Conservation (phyloP, 73 alveolate genomes). For the Paramecium sexaurelia region DNA sequence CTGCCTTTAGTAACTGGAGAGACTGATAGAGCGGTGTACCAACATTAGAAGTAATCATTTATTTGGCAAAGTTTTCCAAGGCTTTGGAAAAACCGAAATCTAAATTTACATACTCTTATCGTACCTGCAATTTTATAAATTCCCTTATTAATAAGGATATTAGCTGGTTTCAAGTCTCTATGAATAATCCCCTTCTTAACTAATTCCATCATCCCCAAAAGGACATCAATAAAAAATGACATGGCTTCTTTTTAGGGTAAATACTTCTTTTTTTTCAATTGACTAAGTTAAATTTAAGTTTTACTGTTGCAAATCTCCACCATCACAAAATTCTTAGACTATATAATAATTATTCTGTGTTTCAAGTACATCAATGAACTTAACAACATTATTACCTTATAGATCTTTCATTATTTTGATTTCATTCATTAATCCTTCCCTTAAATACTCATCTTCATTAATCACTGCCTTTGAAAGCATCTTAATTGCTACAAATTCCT, state of each 20-base stretch:
- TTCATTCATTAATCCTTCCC: constrained; percentile 63
- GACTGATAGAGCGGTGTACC: constrained; percentile 67
- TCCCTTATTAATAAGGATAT: constrained; percentile 52
- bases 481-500: constrained; percentile 66
- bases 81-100: constrained; percentile 67
- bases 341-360: constrained; percentile 68
- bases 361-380: constrained; percentile 69
- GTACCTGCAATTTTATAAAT: constrained; percentile 60
- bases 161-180: constrained; percentile 71
- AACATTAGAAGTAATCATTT: constrained; percentile 55
- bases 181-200: constrained; percentile 68
- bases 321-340: constrained; percentile 70
- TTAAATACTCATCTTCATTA: constrained; percentile 52
- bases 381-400: constrained; percentile 68
- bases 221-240: constrained; percentile 28
- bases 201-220: constrained; percentile 65
- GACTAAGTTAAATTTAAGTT: neutral
- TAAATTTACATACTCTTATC: neutral
- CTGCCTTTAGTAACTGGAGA: constrained; percentile 53
- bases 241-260: constrained; percentile 44
- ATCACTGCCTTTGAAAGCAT: constrained; percentile 49
- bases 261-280: constrained; percentile 47
- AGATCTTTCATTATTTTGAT: constrained; percentile 68
- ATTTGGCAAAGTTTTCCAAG: constrained; percentile 45
- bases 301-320: constrained; percentile 70